Evolutionary conservation across 116 monocot species (phyloP), one percentile per base, ranked within the genome.

Genomic region (Phalaenopsis hybrid): DNA sequence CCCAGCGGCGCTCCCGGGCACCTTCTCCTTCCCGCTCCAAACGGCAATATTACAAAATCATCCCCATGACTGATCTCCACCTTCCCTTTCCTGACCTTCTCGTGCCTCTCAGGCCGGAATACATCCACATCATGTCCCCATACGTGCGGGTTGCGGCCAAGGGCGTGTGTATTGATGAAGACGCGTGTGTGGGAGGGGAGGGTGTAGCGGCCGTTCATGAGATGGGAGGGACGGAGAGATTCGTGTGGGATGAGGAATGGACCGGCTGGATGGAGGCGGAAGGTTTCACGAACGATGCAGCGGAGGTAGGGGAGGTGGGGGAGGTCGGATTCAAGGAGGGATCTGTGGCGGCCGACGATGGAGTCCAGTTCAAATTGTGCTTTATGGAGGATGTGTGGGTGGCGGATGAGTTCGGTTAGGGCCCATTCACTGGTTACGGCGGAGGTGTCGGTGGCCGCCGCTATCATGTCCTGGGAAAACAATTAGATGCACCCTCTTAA

Each of bases 191-290:
- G 45, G 17, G 85, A 80, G 0, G 94, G 97, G 52, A 97, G 88
- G 81, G 89, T 77, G 85, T 91, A 97, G 8, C 77, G 45, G 37
- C 72, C 72, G 78, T 91, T 88, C 44, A 88, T 75, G 12, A 94
- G 45, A 11, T 59, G 82, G 12, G 97, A 87, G 44, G 88, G 70
- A 45, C 82, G 44, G 11, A 84, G 79, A 76, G 94, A 94, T 79
- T 91, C 93, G 55, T 91, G 94, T 1, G 97, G 97, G 84, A 94
- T 91, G 78, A 97, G 89, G 69, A 97, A 94, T 0, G 97, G 94
- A n/a, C 90, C 93, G 28, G 91, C 93, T 3, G 97, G 94, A 88
- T 97, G 97, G 81, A 92, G 79, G 20, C 97, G 88, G 81, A 97
- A 94, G 46, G 92, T 91, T 81, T 97, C 97, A 0, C 90, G 76